phyloP scores from a whole-genome alignment of 768 basidiomycete species.

The Daedaleopsis nitida region DNA sequence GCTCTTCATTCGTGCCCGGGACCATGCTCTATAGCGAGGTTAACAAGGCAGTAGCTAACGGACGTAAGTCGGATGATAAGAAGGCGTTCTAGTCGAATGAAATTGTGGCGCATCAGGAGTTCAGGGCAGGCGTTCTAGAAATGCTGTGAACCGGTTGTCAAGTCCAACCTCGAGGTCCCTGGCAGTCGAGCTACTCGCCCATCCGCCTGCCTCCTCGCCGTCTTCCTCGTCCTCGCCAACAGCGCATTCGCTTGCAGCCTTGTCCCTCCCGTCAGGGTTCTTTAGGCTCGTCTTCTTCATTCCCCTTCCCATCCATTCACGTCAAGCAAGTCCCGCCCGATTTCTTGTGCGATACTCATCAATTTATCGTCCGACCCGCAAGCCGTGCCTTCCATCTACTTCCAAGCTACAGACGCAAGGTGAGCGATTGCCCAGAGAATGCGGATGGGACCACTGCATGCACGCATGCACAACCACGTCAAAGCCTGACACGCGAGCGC shows the following conservation, averaged over 20 bases:
- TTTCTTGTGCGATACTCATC: slow-evolving; percentile 16
- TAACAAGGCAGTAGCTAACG: too few species aligned
- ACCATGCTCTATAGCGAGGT: too few species aligned
- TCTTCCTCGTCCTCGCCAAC: slow-evolving; percentile 22
- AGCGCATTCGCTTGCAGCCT: slow-evolving; percentile 9
- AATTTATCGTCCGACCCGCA: slow-evolving; percentile 13
- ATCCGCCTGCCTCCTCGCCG: slow-evolving; percentile 21
- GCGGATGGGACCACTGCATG: not conserved
- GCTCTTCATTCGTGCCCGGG: too few species aligned
- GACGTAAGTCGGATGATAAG: slow-evolving; percentile 1
- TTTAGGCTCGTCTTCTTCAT: not conserved
- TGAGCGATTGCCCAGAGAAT: not conserved
- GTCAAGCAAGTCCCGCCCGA: slow-evolving; percentile 6
- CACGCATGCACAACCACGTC: slow-evolving; percentile 4
- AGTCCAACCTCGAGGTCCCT: slow-evolving; percentile 19
- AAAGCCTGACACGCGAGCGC: slow-evolving; percentile 21
- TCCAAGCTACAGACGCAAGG: slow-evolving; percentile 17
- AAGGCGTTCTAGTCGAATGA: not conserved
- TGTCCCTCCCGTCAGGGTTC: not conserved
- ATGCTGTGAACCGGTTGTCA: slow-evolving; percentile 29
- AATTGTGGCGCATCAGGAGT: slow-evolving; percentile 15
- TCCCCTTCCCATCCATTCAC: not conserved
- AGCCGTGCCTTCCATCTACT: not conserved
- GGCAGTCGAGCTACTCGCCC: slow-evolving; percentile 24
- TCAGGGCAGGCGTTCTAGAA: slow-evolving; percentile 27